These are phyloP conservation scores for Ceratorhiza oryzae-sativae DNA, from an alignment of 1,284 basidiomycete genomes.

Conservation along the genomic window DNA sequence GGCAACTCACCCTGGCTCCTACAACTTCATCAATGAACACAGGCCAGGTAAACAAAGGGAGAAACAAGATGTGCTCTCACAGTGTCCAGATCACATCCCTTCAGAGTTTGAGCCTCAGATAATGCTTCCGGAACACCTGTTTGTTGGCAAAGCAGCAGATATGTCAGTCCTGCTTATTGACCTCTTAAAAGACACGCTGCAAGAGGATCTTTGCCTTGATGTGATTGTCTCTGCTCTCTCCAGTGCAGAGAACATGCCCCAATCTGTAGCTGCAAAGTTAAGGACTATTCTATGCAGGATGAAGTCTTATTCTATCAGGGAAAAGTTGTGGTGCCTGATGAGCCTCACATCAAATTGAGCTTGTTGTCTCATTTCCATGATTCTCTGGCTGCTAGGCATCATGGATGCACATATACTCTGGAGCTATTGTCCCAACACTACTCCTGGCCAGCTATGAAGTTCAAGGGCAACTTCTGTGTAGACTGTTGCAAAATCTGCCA, in stretches of 20 bases:
- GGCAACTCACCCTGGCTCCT: conserved; percentile 45
- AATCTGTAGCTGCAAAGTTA: no score
- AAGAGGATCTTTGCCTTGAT: neutral
- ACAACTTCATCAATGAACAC: conserved; percentile 46
- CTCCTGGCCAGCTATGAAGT: conserved; percentile 29
- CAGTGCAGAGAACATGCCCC: no score
- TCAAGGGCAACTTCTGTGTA: neutral
- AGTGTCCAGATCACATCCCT: conserved; percentile 40
- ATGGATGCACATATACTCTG: no score
- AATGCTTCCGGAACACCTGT: neutral
- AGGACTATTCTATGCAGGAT: no score
- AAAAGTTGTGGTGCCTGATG: conserved; percentile 24
- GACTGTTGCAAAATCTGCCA: conserved; percentile 25
- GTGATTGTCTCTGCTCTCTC: neutral
- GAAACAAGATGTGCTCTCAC: conserved; percentile 47
- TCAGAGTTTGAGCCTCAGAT: neutral
- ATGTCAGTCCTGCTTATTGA: neutral
- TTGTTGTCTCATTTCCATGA: conserved; percentile 30
- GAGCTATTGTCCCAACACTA: conserved; percentile 4
- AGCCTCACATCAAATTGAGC: conserved; percentile 2
- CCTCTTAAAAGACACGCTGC: neutral
- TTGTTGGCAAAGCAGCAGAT: no score
- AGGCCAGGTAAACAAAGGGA: conserved; percentile 44
- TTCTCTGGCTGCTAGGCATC: conserved; percentile 45
- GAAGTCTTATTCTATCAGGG: conserved; percentile 2